These are phyloP conservation scores for Cyberlindnera xylosilytica DNA, from an alignment of 805 yeast genomes.

Conservation along the genomic window DNA sequence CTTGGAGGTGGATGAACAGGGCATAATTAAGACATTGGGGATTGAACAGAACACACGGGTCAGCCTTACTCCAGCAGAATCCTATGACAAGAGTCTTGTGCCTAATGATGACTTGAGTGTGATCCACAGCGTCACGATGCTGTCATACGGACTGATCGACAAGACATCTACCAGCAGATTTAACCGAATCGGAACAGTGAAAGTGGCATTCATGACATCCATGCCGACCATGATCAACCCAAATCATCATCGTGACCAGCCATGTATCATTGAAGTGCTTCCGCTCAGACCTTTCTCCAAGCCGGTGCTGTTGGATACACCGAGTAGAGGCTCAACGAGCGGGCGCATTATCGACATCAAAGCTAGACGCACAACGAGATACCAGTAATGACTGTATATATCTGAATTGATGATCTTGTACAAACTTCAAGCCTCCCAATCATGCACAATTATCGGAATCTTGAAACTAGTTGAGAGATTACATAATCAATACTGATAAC, in stretches of 20 bases:
- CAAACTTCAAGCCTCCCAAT: not conserved
- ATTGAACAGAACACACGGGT: slow-evolving; percentile 8
- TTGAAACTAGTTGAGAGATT: not conserved
- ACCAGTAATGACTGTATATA: not conserved
- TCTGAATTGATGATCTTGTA: not conserved
- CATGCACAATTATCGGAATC: not conserved
- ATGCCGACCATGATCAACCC: too few relatives aligned
- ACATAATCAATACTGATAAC: not conserved
- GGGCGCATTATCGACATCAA: slow-evolving; percentile 19
- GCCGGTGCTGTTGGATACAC: slow-evolving; percentile 16
- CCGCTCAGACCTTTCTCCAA: slow-evolving; percentile 18
- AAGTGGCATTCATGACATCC: slow-evolving; percentile 15
- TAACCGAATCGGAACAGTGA: slow-evolving; percentile 18
- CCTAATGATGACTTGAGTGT: too few relatives aligned
- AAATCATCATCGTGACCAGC: too few relatives aligned
- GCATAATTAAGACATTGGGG: slow-evolving; percentile 13
- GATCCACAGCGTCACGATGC: slow-evolving; percentile 14
- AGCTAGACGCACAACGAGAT: slow-evolving; percentile 16
- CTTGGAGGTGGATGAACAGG: slow-evolving; percentile 18
- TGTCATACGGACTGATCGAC: slow-evolving; percentile 21
- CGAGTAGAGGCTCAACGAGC: slow-evolving; percentile 2
- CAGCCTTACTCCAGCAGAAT: slow-evolving; percentile 13
- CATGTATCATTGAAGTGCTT: slow-evolving; percentile 13
- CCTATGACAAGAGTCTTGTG: slow-evolving; percentile 24
- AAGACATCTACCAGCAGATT: slow-evolving; percentile 3